Evolutionary conservation across 1,139 yeast species (phyloP).

Genomic region (Cylindricascospora bacillispora): DNA sequence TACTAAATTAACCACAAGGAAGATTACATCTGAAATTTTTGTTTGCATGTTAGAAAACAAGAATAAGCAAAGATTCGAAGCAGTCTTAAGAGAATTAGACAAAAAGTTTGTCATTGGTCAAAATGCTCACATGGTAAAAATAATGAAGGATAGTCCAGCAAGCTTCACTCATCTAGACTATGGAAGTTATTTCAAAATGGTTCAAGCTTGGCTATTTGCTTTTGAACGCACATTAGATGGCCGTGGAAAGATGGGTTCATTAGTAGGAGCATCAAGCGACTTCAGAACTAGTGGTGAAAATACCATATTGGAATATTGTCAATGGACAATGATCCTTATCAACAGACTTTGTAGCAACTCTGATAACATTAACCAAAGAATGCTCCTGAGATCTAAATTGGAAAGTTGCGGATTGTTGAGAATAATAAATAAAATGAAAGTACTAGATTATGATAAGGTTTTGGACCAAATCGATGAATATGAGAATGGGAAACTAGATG

Average conservation of each 20-base stretch:
- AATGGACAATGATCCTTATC: constrained; percentile 64
- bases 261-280: constrained; percentile 92
- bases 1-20: constrained; percentile 58
- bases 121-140: constrained; percentile 45
- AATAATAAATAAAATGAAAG: constrained; percentile 48
- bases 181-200: constrained; percentile 37
- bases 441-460: constrained; percentile 50
- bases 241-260: constrained; percentile 76
- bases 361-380: constrained; percentile 50
- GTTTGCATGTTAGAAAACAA: constrained; percentile 41
- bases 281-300: constrained; percentile 50
- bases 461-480: constrained; percentile 55
- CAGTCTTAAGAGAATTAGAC: constrained; percentile 14
- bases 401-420: constrained; percentile 63
- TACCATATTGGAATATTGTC: constrained; percentile 66
- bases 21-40: constrained; percentile 67
- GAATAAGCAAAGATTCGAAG: constrained; percentile 26
- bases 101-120: constrained; percentile 16
- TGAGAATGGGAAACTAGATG: constrained; percentile 54
- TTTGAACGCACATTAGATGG: constrained; percentile 73
- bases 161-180: constrained; percentile 10
- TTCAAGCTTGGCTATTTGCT: constrained; percentile 75
- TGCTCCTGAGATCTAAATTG: constrained; percentile 66
- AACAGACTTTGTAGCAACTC: constrained; percentile 61
- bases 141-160: constrained; percentile 10